Conservation (phyloP, 179 eudicot species). For the Gypsophila paniculata region DNA sequence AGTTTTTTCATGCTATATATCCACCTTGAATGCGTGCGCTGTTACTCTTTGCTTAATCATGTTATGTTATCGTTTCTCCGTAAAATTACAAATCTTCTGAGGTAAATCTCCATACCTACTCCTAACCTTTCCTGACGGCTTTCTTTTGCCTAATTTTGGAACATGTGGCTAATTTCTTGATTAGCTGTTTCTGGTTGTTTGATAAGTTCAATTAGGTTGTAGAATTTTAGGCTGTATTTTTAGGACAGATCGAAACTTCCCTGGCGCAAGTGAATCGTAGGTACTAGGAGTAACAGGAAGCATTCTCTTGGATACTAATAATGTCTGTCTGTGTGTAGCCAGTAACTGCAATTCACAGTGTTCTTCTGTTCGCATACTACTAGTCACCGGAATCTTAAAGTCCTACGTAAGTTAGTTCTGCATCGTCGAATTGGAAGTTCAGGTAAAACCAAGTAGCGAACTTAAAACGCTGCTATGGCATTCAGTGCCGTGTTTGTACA, state of each 20-base stretch:
- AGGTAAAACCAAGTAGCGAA: background rate
- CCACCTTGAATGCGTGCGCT: too few relatives aligned
- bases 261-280: background rate
- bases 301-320: background rate
- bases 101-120: conserved; percentile 29
- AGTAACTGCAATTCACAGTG: background rate
- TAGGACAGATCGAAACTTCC: too few relatives aligned
- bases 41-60: background rate
- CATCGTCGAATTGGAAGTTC: too few relatives aligned
- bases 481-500: background rate
- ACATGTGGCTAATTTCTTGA: too few relatives aligned
- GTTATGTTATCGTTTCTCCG: background rate
- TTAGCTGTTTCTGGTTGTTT: background rate
- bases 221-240: background rate
- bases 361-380: too few relatives aligned
- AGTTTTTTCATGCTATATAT: conserved; percentile 19
- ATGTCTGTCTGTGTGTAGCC: background rate
- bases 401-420: too few relatives aligned
- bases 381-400: background rate
- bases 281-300: background rate
- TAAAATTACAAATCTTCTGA: conserved; percentile 43
- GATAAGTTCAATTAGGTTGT: background rate
- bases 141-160: too few relatives aligned
- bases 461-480: background rate
- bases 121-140: background rate